Evolutionary conservation across 176 grass and related monocot genomes (phyloP).

Genomic region (Oryza nivara): DNA sequence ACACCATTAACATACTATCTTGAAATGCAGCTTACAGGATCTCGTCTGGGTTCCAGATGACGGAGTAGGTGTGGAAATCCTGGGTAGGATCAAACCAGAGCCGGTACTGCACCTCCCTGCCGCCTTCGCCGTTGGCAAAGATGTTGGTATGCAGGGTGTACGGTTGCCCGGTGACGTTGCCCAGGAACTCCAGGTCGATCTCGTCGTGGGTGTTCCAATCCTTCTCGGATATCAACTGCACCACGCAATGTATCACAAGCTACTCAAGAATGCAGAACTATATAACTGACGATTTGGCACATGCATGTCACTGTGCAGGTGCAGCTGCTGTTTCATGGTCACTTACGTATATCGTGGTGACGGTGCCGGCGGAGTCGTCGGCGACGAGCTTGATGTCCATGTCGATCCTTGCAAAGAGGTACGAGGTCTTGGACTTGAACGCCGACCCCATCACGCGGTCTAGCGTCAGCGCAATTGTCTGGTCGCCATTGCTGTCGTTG

Average conservation of each 20-base stretch:
- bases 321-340: neutral
- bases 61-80: slow-evolving; percentile 78
- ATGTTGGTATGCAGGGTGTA: slow-evolving; percentile 78
- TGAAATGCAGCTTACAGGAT: slow-evolving; percentile 61
- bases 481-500: slow-evolving; percentile 18
- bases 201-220: slow-evolving; percentile 62
- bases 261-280: neutral
- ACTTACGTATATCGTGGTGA: slow-evolving; percentile 72
- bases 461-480: slow-evolving; percentile 43
- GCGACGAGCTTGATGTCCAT: slow-evolving; percentile 75
- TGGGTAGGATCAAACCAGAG: slow-evolving; percentile 78
- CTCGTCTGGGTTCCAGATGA: slow-evolving; percentile 70
- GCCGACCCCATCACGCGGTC: slow-evolving; percentile 48
- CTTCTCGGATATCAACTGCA: slow-evolving; percentile 48
- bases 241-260: neutral
- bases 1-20: neutral
- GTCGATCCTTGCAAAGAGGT: slow-evolving; percentile 59
- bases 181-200: slow-evolving; percentile 79
- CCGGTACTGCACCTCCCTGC: slow-evolving; percentile 65
- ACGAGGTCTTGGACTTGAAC: slow-evolving; percentile 56
- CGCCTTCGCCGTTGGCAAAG: slow-evolving; percentile 56
- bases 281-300: neutral
- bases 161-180: slow-evolving; percentile 62
- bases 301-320: neutral
- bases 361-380: slow-evolving; percentile 71